Base-by-base conservation (phyloP, 2,329 filamentous ascomycete species). In the Phialocephala sp. region DNA sequence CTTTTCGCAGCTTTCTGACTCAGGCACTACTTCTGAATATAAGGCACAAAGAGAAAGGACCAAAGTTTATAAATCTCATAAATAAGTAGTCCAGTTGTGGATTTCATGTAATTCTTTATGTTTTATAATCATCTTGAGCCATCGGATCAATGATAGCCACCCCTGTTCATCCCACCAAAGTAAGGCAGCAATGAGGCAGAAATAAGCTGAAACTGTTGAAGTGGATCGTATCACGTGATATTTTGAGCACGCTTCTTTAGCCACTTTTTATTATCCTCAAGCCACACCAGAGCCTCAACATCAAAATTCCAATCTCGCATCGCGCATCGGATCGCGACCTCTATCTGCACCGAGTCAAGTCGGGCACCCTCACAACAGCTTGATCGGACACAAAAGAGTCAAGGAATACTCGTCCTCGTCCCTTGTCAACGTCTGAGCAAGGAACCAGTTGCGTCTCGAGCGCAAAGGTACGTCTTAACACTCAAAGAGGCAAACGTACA, bases 381-480 rank as follows among this genome's bases (percentile, higher is more conserved):
- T 15, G 14, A 27, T 54, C 50, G 27, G 50, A 54, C n/a, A 37
- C 55, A 24, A 20, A 20, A 24, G 18, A 37, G 32, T 57, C 55
- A 39, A 57, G 35, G 36, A 20, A 11, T 11, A 11, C 8, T 32
- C 27, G 27, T 32, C 27, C 27, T 32, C n/a, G 20, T 57, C 6
- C 35, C 32, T 36, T 57, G 35, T 9, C 35, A 20, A 9, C 27
- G 4, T 57, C 18, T 41, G 20, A 57, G 35, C 55, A 57, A 57
- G 55, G 55, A 60, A 35, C 65, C 63, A 62, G 60, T 71, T 73
- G 72, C 71, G 72, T 70, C 54, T 65, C 50, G 71, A 65, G 68
- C 75, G 74, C 74, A 74, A 76, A 77, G 76, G 76, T 77, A 77
- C 76, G 76, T 77, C 71, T 32, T 73, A 73, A 73, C 69, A 73